A percentile compares a stretch with the other conserved stretches of the same genome.
phyloP scores from a whole-genome alignment of 208 protist species.

The Leishmania aethiopica region DNA sequence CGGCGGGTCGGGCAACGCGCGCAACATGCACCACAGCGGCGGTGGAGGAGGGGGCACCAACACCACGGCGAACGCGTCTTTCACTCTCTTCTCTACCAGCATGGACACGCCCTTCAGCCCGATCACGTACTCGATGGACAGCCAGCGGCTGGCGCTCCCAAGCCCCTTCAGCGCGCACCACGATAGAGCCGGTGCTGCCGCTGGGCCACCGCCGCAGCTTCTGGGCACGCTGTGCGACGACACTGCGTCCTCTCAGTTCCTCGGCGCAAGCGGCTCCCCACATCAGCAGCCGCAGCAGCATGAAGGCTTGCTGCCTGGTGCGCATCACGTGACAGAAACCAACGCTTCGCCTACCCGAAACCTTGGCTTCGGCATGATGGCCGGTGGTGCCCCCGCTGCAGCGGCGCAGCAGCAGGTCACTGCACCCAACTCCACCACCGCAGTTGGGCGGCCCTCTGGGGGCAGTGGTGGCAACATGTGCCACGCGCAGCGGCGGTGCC shows the following conservation, averaged over 20 bases:
- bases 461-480: conserved; percentile 10
- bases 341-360: not conserved
- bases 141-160: conserved; percentile 29
- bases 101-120: conserved; percentile 86
- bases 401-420: not conserved
- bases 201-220: conserved; percentile 14
- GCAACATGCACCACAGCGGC: not conserved
- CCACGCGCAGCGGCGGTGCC: conserved; percentile 16
- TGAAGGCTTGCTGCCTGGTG: not conserved
- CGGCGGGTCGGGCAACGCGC: not conserved
- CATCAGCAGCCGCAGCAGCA: conserved; percentile 6
- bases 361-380: not conserved
- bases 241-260: not conserved
- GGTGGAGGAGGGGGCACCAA: not conserved
- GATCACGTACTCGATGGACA: conserved; percentile 87
- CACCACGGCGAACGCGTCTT: conserved; percentile 48
- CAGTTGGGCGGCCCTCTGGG: not conserved
- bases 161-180: conserved; percentile 12
- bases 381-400: not conserved
- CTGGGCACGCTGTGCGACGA: conserved; percentile 24
- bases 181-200: conserved; percentile 5
- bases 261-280: not conserved
- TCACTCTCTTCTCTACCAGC: conserved; percentile 77
- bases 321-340: conserved; percentile 4
- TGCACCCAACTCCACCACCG: not conserved